phyloP scores from a whole-genome alignment of 2,329 filamentous ascomycete genomes.

The Aschersonia sp. region DNA sequence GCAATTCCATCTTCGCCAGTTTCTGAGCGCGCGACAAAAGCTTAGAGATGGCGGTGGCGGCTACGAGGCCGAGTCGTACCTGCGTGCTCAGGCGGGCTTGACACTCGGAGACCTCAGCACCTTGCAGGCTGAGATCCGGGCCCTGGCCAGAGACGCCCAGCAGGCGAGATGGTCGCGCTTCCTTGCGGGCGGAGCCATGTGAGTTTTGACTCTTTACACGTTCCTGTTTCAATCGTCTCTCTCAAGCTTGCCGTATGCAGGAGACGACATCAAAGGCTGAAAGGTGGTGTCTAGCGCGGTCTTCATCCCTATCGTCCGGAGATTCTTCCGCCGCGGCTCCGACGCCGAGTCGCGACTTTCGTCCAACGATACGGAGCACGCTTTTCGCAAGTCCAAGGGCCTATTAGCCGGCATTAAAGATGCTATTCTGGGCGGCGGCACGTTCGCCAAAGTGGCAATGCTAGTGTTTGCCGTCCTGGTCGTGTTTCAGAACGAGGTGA shows the following conservation, averaged over 20 bases:
- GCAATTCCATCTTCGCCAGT: slow-evolving; percentile 21
- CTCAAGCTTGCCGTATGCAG: no score
- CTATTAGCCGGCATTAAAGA: slow-evolving; percentile 34
- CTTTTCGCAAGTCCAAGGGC: slow-evolving; percentile 34
- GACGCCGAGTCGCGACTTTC: slow-evolving; percentile 20
- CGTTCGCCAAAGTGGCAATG: slow-evolving; percentile 34
- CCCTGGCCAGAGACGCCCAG: slow-evolving; percentile 28
- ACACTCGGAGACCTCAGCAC: slow-evolving; percentile 29
- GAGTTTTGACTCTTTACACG: slow-evolving; percentile 12
- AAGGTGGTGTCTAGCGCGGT: slow-evolving; percentile 23
- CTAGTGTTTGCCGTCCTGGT: slow-evolving; percentile 43
- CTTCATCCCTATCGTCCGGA: slow-evolving; percentile 36
- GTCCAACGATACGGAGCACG: slow-evolving; percentile 42
- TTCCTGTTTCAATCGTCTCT: background rate
- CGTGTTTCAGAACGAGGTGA: slow-evolving; percentile 44
- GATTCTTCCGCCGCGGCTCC: slow-evolving; percentile 31
- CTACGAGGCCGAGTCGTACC: slow-evolving; percentile 25
- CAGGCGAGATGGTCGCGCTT: slow-evolving; percentile 36
- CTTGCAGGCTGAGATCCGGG: slow-evolving; percentile 28
- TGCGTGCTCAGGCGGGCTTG: slow-evolving; percentile 26
- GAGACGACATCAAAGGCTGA: no score
- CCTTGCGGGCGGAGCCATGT: slow-evolving; percentile 37
- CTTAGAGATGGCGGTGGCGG: slow-evolving; percentile 11
- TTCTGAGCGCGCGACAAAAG: slow-evolving; percentile 17
- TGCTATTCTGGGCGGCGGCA: slow-evolving; percentile 26